Percentiles rank a stretch among this genome's conserved stretches.
Evolutionary conservation across 73 alveolate genomes (phyloP).

Genomic region (Paramecium sexaurelia): DNA sequence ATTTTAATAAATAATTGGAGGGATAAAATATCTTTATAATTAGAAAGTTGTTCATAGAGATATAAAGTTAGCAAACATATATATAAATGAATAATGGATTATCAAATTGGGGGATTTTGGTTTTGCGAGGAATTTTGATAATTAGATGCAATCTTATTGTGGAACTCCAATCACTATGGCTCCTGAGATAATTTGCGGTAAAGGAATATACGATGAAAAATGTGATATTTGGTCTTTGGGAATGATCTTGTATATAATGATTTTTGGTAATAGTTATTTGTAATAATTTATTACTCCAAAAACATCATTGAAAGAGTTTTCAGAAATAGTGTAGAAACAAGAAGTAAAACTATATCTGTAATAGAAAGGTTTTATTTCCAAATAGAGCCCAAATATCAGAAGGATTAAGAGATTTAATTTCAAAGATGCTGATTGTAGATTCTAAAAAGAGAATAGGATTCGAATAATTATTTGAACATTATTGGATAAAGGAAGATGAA

Average conservation of each 20-base stretch:
- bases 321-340: not conserved
- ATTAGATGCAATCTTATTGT: not conserved
- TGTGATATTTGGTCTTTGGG: slow-evolving; percentile 70
- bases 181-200: slow-evolving; percentile 45
- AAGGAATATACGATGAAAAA: not conserved
- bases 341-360: not conserved
- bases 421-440: not conserved
- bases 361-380: not conserved
- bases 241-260: not conserved
- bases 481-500: not conserved
- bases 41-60: slow-evolving; percentile 85
- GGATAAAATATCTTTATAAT: slow-evolving; percentile 78
- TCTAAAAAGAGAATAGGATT: not conserved
- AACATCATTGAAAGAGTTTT: not conserved
- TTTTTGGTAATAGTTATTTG: slow-evolving; percentile 30
- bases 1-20: slow-evolving; percentile 70
- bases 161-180: slow-evolving; percentile 45
- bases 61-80: slow-evolving; percentile 84
- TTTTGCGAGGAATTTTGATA: slow-evolving; percentile 30
- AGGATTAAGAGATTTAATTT: not conserved
- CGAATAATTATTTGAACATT: not conserved
- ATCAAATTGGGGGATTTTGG: slow-evolving; percentile 63
- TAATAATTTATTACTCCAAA: not conserved
- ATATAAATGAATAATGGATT: slow-evolving; percentile 45
- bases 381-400: not conserved